These are phyloP conservation scores for Melastoma malabathricum DNA, from an alignment of 345 rosid species.

Conservation along the genomic window DNA sequence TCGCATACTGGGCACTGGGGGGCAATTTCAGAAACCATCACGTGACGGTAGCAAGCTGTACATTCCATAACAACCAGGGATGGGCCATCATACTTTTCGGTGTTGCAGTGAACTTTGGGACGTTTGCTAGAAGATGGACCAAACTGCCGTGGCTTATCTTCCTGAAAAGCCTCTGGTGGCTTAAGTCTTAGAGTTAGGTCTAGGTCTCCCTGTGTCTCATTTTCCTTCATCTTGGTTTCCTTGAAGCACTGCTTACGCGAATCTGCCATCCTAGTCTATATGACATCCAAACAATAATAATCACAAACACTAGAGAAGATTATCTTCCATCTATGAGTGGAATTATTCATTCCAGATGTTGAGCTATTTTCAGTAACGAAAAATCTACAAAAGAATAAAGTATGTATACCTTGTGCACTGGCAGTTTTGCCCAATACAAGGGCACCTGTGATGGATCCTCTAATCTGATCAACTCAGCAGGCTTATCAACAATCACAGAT, in stretches of 20 bases:
- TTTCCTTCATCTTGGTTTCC: neutral
- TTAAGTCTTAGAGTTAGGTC: conserved; percentile 11
- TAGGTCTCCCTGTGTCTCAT: neutral
- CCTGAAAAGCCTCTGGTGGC: conserved; percentile 1
- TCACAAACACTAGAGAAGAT: neutral
- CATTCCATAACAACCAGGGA: conserved; percentile 23
- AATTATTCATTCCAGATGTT: too few species aligned
- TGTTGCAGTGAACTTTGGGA: too few species aligned
- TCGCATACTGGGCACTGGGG: conserved; percentile 22
- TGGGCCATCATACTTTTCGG: neutral
- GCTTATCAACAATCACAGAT: conserved; percentile 1
- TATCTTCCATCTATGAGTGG: too few species aligned
- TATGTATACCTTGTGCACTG: conserved; percentile 5
- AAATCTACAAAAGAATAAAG: too few species aligned
- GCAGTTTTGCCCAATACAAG: neutral
- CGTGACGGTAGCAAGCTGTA: conserved; percentile 14
- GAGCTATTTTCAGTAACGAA: too few species aligned
- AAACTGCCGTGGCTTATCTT: neutral
- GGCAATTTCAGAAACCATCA: conserved; percentile 19
- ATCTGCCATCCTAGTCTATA: conserved; percentile 2
- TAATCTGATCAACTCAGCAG: neutral
- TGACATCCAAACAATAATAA: neutral
- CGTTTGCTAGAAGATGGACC: conserved; percentile 4
- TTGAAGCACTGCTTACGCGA: neutral
- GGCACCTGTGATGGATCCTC: conserved; percentile 4